Conservation (phyloP, 768 basidiomycete genomes). For the Termitomyces titanicus region DNA sequence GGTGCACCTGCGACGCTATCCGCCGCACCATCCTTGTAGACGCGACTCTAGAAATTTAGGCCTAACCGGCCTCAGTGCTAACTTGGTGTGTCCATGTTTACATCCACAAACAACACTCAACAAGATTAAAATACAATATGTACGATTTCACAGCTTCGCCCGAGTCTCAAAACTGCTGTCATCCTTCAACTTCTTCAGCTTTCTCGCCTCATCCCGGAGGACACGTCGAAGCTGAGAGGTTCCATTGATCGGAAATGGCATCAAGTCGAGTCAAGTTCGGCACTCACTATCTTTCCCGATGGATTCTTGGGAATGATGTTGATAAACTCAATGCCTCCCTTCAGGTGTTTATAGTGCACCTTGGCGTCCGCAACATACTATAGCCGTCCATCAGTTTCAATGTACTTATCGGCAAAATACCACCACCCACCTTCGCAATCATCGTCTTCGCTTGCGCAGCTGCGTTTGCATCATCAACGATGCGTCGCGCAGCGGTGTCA, state of each 20-base stretch:
- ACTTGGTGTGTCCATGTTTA: not conserved
- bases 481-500: slow-evolving; percentile 33
- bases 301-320: slow-evolving; percentile 67
- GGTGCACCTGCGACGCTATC: slow-evolving; percentile 85
- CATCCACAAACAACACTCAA: not conserved
- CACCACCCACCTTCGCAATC: slow-evolving; percentile 50
- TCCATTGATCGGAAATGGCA: not conserved
- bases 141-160: slow-evolving; percentile 15
- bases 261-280: not conserved
- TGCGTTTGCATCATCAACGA: slow-evolving; percentile 28
- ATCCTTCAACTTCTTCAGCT: slow-evolving; percentile 6
- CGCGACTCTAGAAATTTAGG: slow-evolving; percentile 2
- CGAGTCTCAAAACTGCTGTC: not conserved
- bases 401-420: not conserved
- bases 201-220: slow-evolving; percentile 47
- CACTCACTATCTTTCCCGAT: slow-evolving; percentile 60
- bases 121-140: too few species aligned
- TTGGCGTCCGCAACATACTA: slow-evolving; percentile 62
- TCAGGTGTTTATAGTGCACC: slow-evolving; percentile 55
- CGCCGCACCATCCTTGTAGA: slow-evolving; percentile 60
- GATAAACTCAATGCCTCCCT: slow-evolving; percentile 61
- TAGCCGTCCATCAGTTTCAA: not conserved
- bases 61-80: not conserved
- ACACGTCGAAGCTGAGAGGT: slow-evolving; percentile 41
- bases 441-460: slow-evolving; percentile 36